Conservation (phyloP, 2,329 filamentous ascomycete species). For the Calonectria multiphialidica region DNA sequence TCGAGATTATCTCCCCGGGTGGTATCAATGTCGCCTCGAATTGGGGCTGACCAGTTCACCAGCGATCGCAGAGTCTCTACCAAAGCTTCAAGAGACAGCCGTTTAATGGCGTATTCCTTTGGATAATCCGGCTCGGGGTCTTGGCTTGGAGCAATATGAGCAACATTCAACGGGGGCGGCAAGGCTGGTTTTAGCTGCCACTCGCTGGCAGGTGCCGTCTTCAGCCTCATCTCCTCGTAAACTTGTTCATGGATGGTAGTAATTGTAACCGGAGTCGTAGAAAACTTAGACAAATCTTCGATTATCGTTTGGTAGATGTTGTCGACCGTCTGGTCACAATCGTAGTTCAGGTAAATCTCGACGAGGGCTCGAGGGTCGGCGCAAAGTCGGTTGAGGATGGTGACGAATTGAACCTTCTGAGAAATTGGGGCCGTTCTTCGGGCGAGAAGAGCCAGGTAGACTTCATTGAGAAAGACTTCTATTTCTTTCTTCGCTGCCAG, state of each 20-base stretch:
- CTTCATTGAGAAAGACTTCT: constrained; percentile 97
- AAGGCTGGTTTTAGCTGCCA: constrained; percentile 91
- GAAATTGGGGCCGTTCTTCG: constrained; percentile 87
- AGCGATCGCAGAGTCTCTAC: constrained; percentile 91
- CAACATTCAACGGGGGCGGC: constrained; percentile 86
- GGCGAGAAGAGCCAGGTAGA: constrained; percentile 92
- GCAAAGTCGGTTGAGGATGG: constrained; percentile 85
- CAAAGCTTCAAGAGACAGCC: constrained; percentile 87
- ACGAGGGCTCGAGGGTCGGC: constrained; percentile 90
- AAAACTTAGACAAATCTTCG: constrained; percentile 91
- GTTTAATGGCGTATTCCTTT: constrained; percentile 91
- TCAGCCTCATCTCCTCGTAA: constrained; percentile 83
- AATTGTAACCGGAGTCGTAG: constrained; percentile 81
- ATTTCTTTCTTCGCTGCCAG: constrained; percentile 82
- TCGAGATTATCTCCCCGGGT: constrained; percentile 48
- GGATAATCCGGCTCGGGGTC: constrained; percentile 80
- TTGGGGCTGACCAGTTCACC: constrained; percentile 86
- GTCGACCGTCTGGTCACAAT: constrained; percentile 94
- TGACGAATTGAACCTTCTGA: constrained; percentile 93
- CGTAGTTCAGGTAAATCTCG: constrained; percentile 97
- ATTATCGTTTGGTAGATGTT: constrained; percentile 98
- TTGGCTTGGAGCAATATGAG: constrained; percentile 73
- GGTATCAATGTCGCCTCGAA: constrained; percentile 67
- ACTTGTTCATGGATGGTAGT: constrained; percentile 84
- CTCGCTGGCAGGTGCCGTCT: constrained; percentile 71